Base-by-base conservation (phyloP, 495 filamentous ascomycete species). In the Tricharina praecox region DNA sequence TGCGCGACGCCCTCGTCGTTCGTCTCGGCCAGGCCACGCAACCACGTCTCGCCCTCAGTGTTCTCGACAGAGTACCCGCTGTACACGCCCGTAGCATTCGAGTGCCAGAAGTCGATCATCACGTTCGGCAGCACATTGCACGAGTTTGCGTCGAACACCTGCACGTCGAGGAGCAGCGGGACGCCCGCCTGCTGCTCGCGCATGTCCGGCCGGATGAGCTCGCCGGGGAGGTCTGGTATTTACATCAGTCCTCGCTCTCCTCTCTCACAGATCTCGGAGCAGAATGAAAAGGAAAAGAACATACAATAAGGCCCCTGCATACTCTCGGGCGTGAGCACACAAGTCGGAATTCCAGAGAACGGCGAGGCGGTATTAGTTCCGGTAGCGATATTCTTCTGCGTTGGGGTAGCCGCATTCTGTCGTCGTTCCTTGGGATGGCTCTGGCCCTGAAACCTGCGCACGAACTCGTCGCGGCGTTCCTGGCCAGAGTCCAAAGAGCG, bases 161-260 rank as follows among this genome's bases (percentile, higher is more conserved):
- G 50, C 18, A 59, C 39, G 23, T 57, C 61, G 21, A 58, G 41
- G 15, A 50, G 47, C 20, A 60, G 41, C 3, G 52, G 50, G 8
- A 63, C 46, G 34, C 60, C 55, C 3, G 53, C 45, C 52, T 78
- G 64, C 30, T 57, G 59, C 45, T 79, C 76, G n/a, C 64, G 56
- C n/a, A 80, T 62, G 50, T 78, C 64, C 42, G 66, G 54, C 16
- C 76, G 68, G 55, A 80, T 68, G 8, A 73, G 59, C 50, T 58
- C 42, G 3, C 43, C 37, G 4, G 48, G 19, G 9, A 53, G 21
- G n/a, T 54, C 52, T 54, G n/a, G n/a, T n/a, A n/a, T n/a, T n/a
- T n/a, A n/a, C n/a, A n/a, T n/a, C n/a, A n/a, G n/a, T n/a, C n/a
- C n/a, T n/a, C n/a, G 23, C 9, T 20, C n/a, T 38, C 3, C 20